Conservation (phyloP, 2,329 filamentous ascomycete species). For the Clonostachys sp. region DNA sequence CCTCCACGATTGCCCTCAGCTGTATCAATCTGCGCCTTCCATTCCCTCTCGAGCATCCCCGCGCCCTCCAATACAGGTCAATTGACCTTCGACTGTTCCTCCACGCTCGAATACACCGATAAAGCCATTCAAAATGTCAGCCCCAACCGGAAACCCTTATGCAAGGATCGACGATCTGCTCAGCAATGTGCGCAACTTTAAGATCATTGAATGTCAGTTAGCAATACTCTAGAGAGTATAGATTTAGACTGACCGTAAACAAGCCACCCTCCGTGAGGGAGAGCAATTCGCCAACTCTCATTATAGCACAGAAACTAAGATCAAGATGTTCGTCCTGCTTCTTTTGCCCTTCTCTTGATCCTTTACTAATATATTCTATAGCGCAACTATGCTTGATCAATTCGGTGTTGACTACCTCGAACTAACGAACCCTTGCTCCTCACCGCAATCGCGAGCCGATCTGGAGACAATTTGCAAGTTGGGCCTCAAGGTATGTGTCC, state of each 20-base stretch:
- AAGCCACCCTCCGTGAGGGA: constrained; percentile 64
- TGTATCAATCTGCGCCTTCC: no score
- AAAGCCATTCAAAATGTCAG: no score
- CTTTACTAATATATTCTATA: neutral
- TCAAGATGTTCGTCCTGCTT: constrained; percentile 1
- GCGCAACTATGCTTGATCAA: neutral
- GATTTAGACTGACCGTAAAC: no score
- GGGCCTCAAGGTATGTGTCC: constrained; percentile 56
- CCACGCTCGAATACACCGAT: no score
- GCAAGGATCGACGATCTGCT: constrained; percentile 1
- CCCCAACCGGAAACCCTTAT: neutral
- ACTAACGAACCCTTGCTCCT: constrained; percentile 79
- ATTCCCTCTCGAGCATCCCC: no score
- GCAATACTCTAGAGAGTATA: no score
- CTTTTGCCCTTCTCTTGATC: neutral
- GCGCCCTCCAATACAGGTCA: no score
- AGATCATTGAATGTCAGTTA: constrained; percentile 40
- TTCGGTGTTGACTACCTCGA: constrained; percentile 73
- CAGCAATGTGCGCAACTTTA: constrained; percentile 1
- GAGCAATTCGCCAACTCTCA: constrained; percentile 69
- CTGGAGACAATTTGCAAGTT: constrained; percentile 94
- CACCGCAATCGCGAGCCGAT: constrained; percentile 78
- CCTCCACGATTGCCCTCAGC: no score
- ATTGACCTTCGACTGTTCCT: no score
- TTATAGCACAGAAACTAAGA: constrained; percentile 2